Conservation (phyloP, 176 grass and related monocot genomes). For the Typha latifolia region DNA sequence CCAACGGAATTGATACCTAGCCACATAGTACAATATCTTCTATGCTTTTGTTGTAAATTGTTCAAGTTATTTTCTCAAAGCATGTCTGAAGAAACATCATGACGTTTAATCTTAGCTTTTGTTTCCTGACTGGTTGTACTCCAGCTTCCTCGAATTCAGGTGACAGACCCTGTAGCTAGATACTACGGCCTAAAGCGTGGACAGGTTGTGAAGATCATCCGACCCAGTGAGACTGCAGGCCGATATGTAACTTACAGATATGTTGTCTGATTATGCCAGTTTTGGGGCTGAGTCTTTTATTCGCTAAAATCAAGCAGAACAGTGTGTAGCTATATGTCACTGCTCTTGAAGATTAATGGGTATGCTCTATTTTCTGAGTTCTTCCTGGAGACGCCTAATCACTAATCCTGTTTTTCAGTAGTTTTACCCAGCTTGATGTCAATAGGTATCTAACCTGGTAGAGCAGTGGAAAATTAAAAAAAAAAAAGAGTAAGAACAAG, state of each 20-base stretch:
- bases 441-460: no score
- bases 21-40: no score
- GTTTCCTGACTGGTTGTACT: slow-evolving; percentile 8
- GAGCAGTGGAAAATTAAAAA: no score
- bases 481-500: no score
- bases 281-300: background rate
- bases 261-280: slow-evolving; percentile 41
- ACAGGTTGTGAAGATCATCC: slow-evolving; percentile 69
- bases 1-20: no score
- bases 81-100: background rate
- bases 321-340: background rate
- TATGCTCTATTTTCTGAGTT: no score
- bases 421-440: no score
- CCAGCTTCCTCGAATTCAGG: slow-evolving; percentile 64
- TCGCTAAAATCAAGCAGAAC: background rate
- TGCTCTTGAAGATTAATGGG: no score
- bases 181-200: slow-evolving; percentile 78
- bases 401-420: no score
- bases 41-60: no score
- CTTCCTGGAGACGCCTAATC: no score
- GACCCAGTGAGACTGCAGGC: slow-evolving; percentile 55
- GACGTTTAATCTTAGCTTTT: background rate
- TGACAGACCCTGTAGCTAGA: slow-evolving; percentile 67
- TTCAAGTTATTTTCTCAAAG: no score
- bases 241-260: slow-evolving; percentile 67